Evolutionary conservation across 352 stramenopile genomes (phyloP).

Genomic region (Phytophthora hybrid): DNA sequence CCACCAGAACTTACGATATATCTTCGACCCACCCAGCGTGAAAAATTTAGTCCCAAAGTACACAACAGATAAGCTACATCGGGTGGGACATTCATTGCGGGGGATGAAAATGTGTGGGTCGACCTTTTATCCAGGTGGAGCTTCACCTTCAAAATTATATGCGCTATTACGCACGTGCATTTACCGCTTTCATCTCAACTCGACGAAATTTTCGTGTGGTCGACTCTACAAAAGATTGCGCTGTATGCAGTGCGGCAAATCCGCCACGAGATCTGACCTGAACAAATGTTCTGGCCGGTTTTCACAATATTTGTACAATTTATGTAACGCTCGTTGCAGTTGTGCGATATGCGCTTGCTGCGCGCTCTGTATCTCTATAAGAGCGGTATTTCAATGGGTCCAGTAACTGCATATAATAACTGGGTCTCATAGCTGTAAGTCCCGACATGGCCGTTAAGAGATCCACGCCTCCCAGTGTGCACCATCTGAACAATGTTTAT

Average conservation of each 20-base stretch:
- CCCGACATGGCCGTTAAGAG: not conserved
- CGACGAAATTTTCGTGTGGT: constrained; percentile 7
- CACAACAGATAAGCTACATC: too few relatives aligned
- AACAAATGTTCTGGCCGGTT: too few relatives aligned
- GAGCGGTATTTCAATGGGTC: not conserved
- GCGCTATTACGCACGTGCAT: constrained; percentile 3
- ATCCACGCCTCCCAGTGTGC: not conserved
- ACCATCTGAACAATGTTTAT: not conserved
- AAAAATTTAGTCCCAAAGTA: not conserved
- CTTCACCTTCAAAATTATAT: constrained; percentile 1
- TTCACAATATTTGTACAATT: not conserved
- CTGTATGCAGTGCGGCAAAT: not conserved
- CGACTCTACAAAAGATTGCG: not conserved
- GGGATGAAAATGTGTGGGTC: constrained; percentile 5
- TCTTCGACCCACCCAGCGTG: too few relatives aligned
- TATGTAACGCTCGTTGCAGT: not conserved
- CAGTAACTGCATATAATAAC: not conserved
- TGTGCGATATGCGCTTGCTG: not conserved
- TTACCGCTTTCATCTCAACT: constrained; percentile 3
- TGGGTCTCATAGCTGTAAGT: not conserved
- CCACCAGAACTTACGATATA: too few relatives aligned
- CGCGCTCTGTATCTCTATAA: not conserved
- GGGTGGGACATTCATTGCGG: too few relatives aligned
- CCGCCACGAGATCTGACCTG: not conserved
- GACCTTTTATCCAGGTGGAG: constrained; percentile 12